Percentiles rank a stretch among this genome's conserved stretches.
These are phyloP conservation scores for Eucalyptus tenuipes DNA, from an alignment of 345 rosid genomes.

Conservation along the genomic window DNA sequence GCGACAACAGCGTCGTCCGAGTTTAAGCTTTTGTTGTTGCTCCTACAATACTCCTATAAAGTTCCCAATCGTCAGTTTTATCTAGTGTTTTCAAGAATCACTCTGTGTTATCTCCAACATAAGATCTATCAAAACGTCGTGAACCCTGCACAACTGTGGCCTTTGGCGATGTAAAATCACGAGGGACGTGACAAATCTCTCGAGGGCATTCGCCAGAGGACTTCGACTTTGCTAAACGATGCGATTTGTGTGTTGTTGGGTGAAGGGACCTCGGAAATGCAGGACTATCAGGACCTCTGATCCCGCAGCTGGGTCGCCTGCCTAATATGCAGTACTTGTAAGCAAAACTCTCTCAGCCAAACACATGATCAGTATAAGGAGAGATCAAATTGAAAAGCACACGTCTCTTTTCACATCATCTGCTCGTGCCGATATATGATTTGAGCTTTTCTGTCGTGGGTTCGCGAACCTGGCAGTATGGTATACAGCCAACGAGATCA, in stretches of 20 bases:
- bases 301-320: constrained; percentile 27
- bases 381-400: not conserved
- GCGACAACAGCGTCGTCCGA: not conserved
- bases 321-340: constrained; percentile 35
- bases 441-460: not conserved
- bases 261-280: constrained; percentile 34
- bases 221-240: not conserved
- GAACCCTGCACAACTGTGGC: not conserved
- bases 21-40: constrained; percentile 6
- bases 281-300: constrained; percentile 22
- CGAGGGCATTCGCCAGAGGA: not conserved
- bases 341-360: not conserved
- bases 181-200: not conserved
- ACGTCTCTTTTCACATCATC: not conserved
- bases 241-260: not conserved
- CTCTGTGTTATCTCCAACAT: not conserved
- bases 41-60: not conserved
- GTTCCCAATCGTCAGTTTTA: not conserved
- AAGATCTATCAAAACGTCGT: not conserved
- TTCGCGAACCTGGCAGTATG: constrained; percentile 2
- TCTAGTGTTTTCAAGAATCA: not conserved
- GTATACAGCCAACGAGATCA: constrained; percentile 1
- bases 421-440: not conserved
- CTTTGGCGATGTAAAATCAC: not conserved
- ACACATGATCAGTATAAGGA: not conserved